Percentiles rank a stretch among this genome's conserved stretches.
Conservation (phyloP, 192 early-diverging fungal genomes). For the Entrophospora sp. region DNA sequence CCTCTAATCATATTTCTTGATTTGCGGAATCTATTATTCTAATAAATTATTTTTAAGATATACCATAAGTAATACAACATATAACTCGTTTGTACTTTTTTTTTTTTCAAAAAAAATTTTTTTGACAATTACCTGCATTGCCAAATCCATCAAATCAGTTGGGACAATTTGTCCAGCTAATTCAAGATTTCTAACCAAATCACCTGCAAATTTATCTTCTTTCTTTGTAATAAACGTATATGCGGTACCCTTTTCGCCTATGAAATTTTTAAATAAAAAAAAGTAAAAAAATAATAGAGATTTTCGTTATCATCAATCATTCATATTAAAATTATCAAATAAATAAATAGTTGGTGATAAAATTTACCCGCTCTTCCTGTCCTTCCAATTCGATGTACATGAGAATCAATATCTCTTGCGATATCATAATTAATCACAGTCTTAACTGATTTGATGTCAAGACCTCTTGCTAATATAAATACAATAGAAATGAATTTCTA, state of each 20-base stretch:
- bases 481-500: too few species aligned
- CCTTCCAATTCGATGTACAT: slow-evolving; percentile 70
- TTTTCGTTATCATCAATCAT: too few species aligned
- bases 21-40: slow-evolving; percentile 58
- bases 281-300: not conserved
- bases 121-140: slow-evolving; percentile 28
- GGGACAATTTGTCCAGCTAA: slow-evolving; percentile 42
- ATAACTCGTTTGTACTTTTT: not conserved
- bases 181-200: slow-evolving; percentile 55
- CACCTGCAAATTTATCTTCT: slow-evolving; percentile 56
- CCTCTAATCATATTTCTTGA: slow-evolving; percentile 30
- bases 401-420: slow-evolving; percentile 74
- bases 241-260: slow-evolving; percentile 55
- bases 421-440: slow-evolving; percentile 77
- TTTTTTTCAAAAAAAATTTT: not conserved
- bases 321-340: too few species aligned
- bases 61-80: not conserved
- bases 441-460: slow-evolving; percentile 68
- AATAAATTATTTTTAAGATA: not conserved
- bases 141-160: slow-evolving; percentile 31
- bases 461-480: slow-evolving; percentile 51
- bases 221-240: slow-evolving; percentile 53
- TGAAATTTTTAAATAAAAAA: not conserved
- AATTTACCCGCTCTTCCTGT: slow-evolving; percentile 52
- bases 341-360: too few species aligned